phyloP scores from a whole-genome alignment of 345 rosid genomes.

The Euphorbia peplus region DNA sequence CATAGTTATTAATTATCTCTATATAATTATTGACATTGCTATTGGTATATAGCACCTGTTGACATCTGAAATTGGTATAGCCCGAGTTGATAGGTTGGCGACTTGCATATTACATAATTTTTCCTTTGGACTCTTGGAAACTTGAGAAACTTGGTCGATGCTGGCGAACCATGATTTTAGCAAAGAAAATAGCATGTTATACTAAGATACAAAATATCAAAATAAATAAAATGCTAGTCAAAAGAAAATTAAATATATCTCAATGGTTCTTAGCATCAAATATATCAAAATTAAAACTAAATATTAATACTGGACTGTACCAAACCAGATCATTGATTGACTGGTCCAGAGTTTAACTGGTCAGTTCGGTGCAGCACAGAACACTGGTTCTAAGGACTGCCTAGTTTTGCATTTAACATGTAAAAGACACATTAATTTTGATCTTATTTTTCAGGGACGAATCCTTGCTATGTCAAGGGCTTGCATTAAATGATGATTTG shows the following conservation, averaged over 20 bases:
- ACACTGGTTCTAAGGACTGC: not conserved
- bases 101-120: no score
- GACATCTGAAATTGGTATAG: not conserved
- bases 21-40: not conserved
- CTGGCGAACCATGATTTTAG: not conserved
- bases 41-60: not conserved
- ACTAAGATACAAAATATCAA: no score
- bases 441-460: constrained; percentile 68
- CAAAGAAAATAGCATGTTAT: not conserved
- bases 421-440: not conserved
- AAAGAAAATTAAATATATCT: not conserved
- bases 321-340: not conserved
- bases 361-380: not conserved
- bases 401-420: not conserved
- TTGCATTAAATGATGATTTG: constrained; percentile 93
- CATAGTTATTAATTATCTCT: not conserved
- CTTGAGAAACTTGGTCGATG: not conserved
- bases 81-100: no score
- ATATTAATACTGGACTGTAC: not conserved
- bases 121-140: not conserved
- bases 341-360: not conserved
- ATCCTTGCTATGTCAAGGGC: constrained; percentile 83
- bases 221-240: no score
- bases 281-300: not conserved
- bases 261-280: not conserved